A percentile compares a stretch with the other conserved stretches of the same genome.
These are phyloP conservation scores for Casuarina equisetifolia DNA, from an alignment of 306 rosid genomes.

Conservation along the genomic window DNA sequence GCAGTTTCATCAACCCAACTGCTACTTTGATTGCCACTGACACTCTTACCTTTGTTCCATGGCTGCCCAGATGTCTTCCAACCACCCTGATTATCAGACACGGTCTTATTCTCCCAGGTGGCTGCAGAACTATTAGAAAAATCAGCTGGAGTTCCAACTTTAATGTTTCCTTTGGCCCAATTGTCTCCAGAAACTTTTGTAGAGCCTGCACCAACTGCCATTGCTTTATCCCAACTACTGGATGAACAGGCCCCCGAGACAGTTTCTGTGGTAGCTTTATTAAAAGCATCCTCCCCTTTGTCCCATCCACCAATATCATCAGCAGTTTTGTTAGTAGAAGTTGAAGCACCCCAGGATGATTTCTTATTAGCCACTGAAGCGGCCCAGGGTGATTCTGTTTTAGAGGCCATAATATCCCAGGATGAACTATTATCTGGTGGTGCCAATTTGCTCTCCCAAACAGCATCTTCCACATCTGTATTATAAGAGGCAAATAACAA, in stretches of 20 bases:
- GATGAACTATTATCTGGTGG: conserved; percentile 5
- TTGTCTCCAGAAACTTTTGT: conserved; percentile 19
- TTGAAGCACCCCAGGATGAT: conserved; percentile 73
- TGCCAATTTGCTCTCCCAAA: conserved; percentile 63
- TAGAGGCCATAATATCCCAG: not conserved
- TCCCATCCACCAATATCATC: conserved; percentile 61
- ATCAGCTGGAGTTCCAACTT: conserved; percentile 9
- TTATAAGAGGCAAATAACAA: conserved; percentile 23
- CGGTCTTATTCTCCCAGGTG: conserved; percentile 19
- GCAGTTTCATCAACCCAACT: conserved; percentile 31
- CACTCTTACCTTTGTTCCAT: conserved; percentile 32
- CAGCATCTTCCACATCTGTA: conserved; percentile 48
- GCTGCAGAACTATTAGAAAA: not conserved
- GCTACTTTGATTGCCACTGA: conserved; percentile 5
- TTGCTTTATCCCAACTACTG: conserved; percentile 35
- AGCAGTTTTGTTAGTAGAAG: conserved; percentile 29
- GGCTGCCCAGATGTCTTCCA: conserved; percentile 20
- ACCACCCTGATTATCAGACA: conserved; percentile 8
- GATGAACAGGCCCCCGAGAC: conserved; percentile 32
- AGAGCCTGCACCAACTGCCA: conserved; percentile 21
- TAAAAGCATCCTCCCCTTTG: conserved; percentile 38
- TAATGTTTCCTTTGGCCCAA: conserved; percentile 23
- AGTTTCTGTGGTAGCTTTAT: conserved; percentile 35
- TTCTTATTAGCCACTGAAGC: not conserved
- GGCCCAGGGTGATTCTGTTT: not conserved